A percentile compares a stretch with the other conserved stretches of the same genome.
These are phyloP conservation scores for Nannizziopsis arthrosporioides DNA, from an alignment of 2,329 filamentous ascomycete genomes.

Conservation along the genomic window DNA sequence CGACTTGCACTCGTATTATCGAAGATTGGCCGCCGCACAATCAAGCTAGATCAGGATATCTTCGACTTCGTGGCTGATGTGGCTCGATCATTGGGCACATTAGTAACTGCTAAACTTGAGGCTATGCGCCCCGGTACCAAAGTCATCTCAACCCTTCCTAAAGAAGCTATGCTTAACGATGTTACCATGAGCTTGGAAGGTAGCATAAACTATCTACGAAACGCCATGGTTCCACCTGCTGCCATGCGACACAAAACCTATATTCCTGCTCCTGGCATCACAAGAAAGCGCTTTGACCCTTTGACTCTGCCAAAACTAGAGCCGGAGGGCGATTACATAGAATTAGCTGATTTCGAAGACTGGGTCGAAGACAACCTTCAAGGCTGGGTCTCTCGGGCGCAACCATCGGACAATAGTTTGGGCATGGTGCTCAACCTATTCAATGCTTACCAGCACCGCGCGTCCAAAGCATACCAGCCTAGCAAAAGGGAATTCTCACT, in stretches of 20 bases:
- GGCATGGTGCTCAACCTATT: not conserved
- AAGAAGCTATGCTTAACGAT: not conserved
- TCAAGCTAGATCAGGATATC: constrained; percentile 28
- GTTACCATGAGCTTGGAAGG: not conserved
- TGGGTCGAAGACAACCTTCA: constrained; percentile 10
- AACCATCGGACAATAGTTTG: not conserved
- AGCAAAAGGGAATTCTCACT: constrained; percentile 39
- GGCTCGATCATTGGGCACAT: not conserved
- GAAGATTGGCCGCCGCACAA: constrained; percentile 36
- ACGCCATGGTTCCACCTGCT: not conserved
- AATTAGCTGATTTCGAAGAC: constrained; percentile 9
- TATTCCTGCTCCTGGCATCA: not conserved
- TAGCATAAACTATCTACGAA: not conserved
- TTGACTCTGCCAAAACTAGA: not conserved
- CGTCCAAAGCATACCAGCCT: constrained; percentile 1
- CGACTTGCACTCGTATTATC: constrained; percentile 31
- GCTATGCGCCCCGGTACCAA: not conserved
- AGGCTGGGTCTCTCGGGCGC: constrained; percentile 2
- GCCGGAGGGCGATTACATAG: not conserved
- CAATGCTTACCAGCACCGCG: not conserved
- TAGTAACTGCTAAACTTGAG: not conserved
- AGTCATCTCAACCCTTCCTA: not conserved
- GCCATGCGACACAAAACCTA: not conserved
- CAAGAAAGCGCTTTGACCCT: not conserved
- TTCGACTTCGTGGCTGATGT: constrained; percentile 13